Base-by-base conservation (phyloP, 345 rosid species). In the Theobroma cacao region DNA sequence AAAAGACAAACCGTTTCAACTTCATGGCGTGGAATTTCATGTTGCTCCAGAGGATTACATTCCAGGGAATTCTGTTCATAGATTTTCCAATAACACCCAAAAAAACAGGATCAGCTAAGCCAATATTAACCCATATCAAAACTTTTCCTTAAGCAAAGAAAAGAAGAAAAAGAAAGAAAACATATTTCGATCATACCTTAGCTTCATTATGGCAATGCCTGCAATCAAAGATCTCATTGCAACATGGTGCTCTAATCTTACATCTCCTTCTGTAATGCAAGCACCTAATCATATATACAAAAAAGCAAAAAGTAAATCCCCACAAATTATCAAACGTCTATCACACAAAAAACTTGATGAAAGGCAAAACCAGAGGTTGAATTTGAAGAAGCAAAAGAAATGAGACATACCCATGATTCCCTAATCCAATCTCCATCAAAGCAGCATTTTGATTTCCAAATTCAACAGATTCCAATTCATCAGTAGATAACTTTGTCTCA, bases 181-280 rank as follows among this genome's bases (percentile, higher is more conserved):
- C 5, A 62, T 22, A 17, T 68, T n/a, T 12, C 7, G 12, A 12
- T 14, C 4, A 34, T 79, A 93, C 99, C 94, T 89, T 95, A 53
- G 87, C 85, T 84, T 93, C 97, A 40, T 92, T 95, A 75, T 95
- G 98, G 79, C 99, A 95, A 86, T 93, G 95, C 78, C 99, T 90
- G 83, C 99, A 95, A 83, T 89, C 80, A 82, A 90, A 93, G 17
- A 93, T 75, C 78, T 93, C 94, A 81, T 90, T 81, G 58, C 99
- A 95, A 65, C 98, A 93, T 11, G 98, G 97, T 50, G 98, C 92
- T 84, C 88, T 83, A 47, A 93, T 91, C 87, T 89, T 93, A 74
- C 99, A 95, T 73, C 87, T 90, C 81, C 99, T 90, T 80, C 84
- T 84, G 68, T 95, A 95, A 81, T 95, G 99, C 30, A 88, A 81